Evolutionary conservation across 257 asterid genomes (phyloP).

Genomic region (Capsicum baccatum): DNA sequence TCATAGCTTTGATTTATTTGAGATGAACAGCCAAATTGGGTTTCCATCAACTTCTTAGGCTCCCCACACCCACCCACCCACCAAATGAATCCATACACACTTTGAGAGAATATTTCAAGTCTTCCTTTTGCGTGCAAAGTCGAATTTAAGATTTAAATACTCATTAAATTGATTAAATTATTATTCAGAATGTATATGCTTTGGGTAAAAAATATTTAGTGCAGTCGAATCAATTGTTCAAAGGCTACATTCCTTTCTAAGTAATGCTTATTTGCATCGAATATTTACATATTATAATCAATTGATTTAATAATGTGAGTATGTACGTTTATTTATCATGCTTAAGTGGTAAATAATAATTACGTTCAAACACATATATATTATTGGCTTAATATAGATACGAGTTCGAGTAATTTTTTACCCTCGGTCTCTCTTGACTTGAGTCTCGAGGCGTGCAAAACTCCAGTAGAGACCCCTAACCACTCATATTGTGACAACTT

Average conservation of each 20-base stretch:
- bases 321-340: background rate
- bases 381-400: background rate
- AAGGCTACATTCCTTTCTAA: background rate
- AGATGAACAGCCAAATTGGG: constrained; percentile 35
- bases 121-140: background rate
- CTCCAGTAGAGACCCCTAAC: background rate
- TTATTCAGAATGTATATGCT: background rate
- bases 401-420: background rate
- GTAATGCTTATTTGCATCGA: background rate
- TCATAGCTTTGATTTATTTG: constrained; percentile 43
- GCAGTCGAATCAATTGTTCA: background rate
- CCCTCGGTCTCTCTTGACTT: background rate
- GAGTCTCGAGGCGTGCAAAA: background rate
- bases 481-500: constrained; percentile 16
- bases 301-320: background rate
- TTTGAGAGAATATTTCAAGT: background rate
- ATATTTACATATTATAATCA: background rate
- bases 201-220: background rate
- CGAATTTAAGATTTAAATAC: too few relatives aligned
- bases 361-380: too few relatives aligned
- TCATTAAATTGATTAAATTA: too few relatives aligned
- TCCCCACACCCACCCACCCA: constrained; percentile 7
- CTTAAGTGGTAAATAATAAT: background rate
- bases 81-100: background rate
- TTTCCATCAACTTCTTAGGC: constrained; percentile 29